Base-by-base conservation (phyloP, 331 rosid species). In the Quercus tomentella region DNA sequence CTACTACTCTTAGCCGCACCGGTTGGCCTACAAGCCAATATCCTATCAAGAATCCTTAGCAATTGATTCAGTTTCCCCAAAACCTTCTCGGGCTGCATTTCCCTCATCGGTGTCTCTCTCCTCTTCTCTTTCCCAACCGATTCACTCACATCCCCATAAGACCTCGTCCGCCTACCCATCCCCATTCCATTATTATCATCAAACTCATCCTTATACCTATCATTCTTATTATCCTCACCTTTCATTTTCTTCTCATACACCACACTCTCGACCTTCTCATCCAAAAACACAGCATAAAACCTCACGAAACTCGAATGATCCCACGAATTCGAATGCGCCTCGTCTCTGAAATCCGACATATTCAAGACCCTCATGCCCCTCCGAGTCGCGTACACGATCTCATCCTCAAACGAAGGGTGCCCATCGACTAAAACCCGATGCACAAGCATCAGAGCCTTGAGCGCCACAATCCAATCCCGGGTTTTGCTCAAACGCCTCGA, bases 391-490 rank as follows among this genome's bases (percentile, higher is more conserved):
- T 49, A 68, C 76, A 87, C 88, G 21, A 93, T 77, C 86, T 91
- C 97, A 41, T 93, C 94, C 80, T 82, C 91, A 76, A 93, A 94
- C 56, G 86, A 51, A 15, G 91, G 89, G 74, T 91, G 97, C 10
- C 97, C 97, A 31, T 94, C 97, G 68, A 80, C 84, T 87, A 91
- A 49, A 69, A 92, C 75, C 80, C 93, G 70, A 56, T 94, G 98
- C 57, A 94, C 91, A 67, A 94, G 97, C 94, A 92, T 86, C 52
- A 94, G 85, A 0, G 88, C 86, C 86, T 94, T 94, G 7, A 94
- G 88, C 9, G 97, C 98, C 81, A 94, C 98, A 61, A 91, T 91
- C 98, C 97, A 92, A 70, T 94, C 93, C 9, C 87, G 92, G 7
- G 98, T 94, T 75, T 89, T 94, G n/a, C 84, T 78, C 14, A 94